These are phyloP conservation scores for Leersia perrieri DNA, from an alignment of 176 grass and related monocot genomes.

Conservation along the genomic window DNA sequence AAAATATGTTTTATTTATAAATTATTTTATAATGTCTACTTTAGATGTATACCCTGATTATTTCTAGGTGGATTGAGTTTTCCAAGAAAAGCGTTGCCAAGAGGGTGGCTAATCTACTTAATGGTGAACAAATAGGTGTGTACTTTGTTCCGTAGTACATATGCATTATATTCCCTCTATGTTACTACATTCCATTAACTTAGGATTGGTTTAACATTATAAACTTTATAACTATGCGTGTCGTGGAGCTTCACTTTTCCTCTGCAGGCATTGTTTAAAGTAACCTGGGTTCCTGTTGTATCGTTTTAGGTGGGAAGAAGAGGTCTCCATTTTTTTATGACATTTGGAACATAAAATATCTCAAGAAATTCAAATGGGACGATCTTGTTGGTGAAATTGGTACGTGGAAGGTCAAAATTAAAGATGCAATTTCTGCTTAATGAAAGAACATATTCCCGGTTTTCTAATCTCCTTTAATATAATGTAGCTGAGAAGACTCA, in stretches of 20 bases:
- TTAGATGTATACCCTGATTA: not conserved
- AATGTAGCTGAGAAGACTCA: slow-evolving; percentile 72
- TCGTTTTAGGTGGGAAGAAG: slow-evolving; percentile 73
- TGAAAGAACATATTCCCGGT: not conserved
- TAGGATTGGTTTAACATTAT: not conserved
- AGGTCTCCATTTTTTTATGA: slow-evolving; percentile 92
- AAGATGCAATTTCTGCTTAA: not conserved
- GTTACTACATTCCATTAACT: not conserved
- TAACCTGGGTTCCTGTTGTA: slow-evolving; percentile 5
- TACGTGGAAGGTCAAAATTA: slow-evolving; percentile 28
- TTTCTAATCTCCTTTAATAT: slow-evolving; percentile 19
- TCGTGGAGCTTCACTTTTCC: not conserved
- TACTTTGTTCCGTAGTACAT: not conserved
- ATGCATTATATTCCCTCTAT: not conserved
- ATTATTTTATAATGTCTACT: not conserved
- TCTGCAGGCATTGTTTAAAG: not conserved
- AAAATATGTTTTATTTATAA: slow-evolving; percentile 2
- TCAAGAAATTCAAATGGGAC: slow-evolving; percentile 99
- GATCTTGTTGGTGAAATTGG: slow-evolving; percentile 86
- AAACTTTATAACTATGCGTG: not conserved
- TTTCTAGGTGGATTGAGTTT: slow-evolving; percentile 94
- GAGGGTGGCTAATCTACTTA: slow-evolving; percentile 84
- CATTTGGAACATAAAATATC: slow-evolving; percentile 97
- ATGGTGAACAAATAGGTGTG: slow-evolving; percentile 92
- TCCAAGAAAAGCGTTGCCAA: slow-evolving; percentile 83